Evolutionary conservation across 2,329 filamentous ascomycete genomes (phyloP), one percentile per base, ranked within the genome.

Genomic region (Alternaria longipes): DNA sequence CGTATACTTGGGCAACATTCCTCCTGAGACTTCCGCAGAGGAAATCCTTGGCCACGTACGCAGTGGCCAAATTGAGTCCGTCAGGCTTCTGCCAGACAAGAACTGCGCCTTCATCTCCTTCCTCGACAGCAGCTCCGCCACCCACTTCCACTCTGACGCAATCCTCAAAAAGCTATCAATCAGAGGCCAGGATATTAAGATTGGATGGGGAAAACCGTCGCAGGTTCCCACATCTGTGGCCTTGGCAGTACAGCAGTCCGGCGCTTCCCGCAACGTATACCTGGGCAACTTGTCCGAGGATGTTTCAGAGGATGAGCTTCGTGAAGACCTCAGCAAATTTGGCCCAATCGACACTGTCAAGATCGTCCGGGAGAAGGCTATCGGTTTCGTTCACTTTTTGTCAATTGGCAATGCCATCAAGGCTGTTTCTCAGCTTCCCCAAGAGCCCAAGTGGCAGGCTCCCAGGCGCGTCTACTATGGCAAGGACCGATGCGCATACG

Each of bases 91-190:
- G 56, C 93, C 94, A 24, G 95, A 99, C 82, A 99, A 98, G 92
- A 99, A 98, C 86, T 99, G 95, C 77, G 95, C 95, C 60, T 99
- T 99, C 85, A 98, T 99, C 78, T 99, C 95, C 8, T 99, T 99
- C 84, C 85, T 99, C 68, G 95, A 99, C 76, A 93, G 94, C 73
- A 97, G 94, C 83, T 97, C 95, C 30, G 95, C 95, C 58, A 98
- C 94, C 22, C 95, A 99, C 79, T 99, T 99, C 83, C 95, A 99
- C 84, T 99, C 95, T 20, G 95, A 99, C 85, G 95, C 95, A 70
- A 99, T 99, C 82, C 87, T 99, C 87, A 99, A 99, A 86, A 99
- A 98, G 86, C 88, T 99, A 78, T 94, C 94, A 73, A 97, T 99
- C 84, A 94, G 97, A 82, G 94, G 94, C 26, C 95, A 98, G 84